A percentile compares a stretch with the other conserved stretches of the same genome.
Conservation (phyloP, 2,329 filamentous ascomycete genomes). For the Apiospora hydei region DNA sequence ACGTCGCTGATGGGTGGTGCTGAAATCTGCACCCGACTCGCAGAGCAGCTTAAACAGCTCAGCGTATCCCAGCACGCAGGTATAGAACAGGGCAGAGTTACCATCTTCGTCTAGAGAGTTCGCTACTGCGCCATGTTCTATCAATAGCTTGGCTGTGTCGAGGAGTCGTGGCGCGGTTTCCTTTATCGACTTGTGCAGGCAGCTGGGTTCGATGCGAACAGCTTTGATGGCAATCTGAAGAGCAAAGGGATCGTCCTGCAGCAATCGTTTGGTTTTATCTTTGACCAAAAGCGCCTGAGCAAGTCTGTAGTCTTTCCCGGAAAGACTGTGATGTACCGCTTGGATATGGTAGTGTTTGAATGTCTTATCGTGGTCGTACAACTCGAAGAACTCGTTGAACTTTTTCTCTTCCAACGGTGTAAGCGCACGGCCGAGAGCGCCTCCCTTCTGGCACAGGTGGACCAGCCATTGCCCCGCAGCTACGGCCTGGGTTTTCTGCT, state of each 20-base stretch:
- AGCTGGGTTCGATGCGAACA: neutral
- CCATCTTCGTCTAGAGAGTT: neutral
- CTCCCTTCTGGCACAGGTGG: neutral
- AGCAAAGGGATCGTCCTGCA: neutral
- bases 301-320: neutral
- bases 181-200: neutral
- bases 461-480: neutral
- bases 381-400: neutral
- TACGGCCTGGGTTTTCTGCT: neutral
- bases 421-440: neutral
- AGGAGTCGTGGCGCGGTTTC: neutral
- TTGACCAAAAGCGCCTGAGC: neutral
- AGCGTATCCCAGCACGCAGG: neutral
- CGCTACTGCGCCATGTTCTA: neutral
- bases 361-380: neutral
- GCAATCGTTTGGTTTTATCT: neutral
- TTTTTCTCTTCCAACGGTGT: neutral
- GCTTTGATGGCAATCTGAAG: neutral
- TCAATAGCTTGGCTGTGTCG: neutral
- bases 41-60: neutral
- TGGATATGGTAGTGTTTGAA: neutral
- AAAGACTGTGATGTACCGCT: neutral
- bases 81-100: neutral
- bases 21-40: neutral
- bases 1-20: neutral